Percentiles rank a stretch among this genome's conserved stretches.
Evolutionary conservation across 176 grass and related monocot species (phyloP).

Genomic region (Secale cereale): DNA sequence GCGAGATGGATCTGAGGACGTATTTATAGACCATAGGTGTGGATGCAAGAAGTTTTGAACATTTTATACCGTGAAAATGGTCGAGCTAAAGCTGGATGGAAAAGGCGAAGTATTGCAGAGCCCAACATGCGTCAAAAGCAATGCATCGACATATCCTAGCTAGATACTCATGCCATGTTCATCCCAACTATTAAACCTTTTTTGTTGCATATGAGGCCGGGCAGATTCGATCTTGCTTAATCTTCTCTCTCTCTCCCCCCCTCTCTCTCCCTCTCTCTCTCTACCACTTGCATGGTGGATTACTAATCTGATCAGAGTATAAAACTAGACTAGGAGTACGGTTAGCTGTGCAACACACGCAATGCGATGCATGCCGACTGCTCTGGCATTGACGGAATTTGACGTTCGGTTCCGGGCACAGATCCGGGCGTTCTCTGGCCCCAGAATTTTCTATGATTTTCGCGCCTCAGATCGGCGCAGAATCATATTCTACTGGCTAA

Average conservation of each 20-base stretch:
- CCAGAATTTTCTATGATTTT: neutral
- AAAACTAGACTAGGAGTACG: neutral
- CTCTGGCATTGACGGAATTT: neutral
- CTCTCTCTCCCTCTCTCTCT: too few species aligned
- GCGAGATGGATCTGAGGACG: neutral
- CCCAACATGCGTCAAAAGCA: slow-evolving; percentile 25
- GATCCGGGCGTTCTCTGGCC: neutral
- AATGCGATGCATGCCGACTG: too few species aligned
- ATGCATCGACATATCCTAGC: neutral
- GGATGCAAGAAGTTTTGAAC: neutral
- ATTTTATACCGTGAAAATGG: neutral
- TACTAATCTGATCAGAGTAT: neutral
- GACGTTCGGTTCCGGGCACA: neutral
- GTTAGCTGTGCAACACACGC: too few species aligned
- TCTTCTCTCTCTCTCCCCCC: too few species aligned
- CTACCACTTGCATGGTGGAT: too few species aligned
- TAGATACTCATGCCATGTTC: neutral
- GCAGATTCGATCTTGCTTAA: neutral
- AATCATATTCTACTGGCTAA: neutral
- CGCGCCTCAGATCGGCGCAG: slow-evolving; percentile 5
- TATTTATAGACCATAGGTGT: slow-evolving; percentile 3
- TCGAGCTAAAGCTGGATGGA: neutral
- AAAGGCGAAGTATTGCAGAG: neutral
- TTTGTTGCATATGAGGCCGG: neutral
- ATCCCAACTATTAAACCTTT: slow-evolving; percentile 2